A percentile compares a stretch with the other conserved stretches of the same genome.
phyloP scores from a whole-genome alignment of 2,329 filamentous ascomycete species.

The Apiospora rasikravindrae region DNA sequence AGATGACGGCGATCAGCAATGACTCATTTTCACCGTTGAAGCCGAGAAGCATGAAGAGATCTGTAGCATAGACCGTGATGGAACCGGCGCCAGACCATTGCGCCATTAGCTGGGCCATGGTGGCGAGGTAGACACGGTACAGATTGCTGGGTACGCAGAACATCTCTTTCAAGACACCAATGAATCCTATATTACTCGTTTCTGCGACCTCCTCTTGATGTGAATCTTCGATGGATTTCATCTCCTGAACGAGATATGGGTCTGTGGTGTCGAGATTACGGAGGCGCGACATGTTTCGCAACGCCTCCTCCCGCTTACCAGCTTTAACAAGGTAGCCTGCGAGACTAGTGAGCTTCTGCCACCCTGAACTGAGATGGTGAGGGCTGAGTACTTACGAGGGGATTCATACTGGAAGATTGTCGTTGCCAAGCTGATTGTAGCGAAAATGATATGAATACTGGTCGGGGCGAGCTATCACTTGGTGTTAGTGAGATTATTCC shows the following conservation, averaged over 20 bases:
- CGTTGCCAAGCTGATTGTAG: conserved; percentile 71
- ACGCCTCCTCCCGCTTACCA: conserved; percentile 63
- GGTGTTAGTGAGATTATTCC: conserved; percentile 24
- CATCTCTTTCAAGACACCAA: conserved; percentile 71
- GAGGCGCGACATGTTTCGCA: conserved; percentile 59
- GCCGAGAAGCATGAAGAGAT: conserved; percentile 75
- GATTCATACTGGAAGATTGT: conserved; percentile 74
- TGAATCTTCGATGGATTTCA: conserved; percentile 67
- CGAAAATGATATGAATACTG: conserved; percentile 78
- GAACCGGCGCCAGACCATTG: conserved; percentile 77
- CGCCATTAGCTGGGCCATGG: conserved; percentile 71
- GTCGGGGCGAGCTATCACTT: conserved; percentile 68
- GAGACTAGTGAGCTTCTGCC: background rate
- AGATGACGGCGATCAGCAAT: conserved; percentile 75
- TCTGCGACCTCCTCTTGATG: conserved; percentile 76
- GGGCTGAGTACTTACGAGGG: conserved; percentile 51
- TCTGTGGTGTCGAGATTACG: conserved; percentile 65
- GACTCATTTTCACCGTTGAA: conserved; percentile 71
- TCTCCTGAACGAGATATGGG: conserved; percentile 66
- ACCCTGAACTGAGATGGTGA: background rate
- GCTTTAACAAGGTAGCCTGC: conserved; percentile 66
- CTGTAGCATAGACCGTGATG: conserved; percentile 78
- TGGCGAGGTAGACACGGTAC: conserved; percentile 73
- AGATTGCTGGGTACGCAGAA: conserved; percentile 71
- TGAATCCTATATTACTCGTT: conserved; percentile 66